Evolutionary conservation across 148 eudicot genomes (phyloP), one percentile per base, ranked within the genome.

Genomic region (Limonium bicolor): DNA sequence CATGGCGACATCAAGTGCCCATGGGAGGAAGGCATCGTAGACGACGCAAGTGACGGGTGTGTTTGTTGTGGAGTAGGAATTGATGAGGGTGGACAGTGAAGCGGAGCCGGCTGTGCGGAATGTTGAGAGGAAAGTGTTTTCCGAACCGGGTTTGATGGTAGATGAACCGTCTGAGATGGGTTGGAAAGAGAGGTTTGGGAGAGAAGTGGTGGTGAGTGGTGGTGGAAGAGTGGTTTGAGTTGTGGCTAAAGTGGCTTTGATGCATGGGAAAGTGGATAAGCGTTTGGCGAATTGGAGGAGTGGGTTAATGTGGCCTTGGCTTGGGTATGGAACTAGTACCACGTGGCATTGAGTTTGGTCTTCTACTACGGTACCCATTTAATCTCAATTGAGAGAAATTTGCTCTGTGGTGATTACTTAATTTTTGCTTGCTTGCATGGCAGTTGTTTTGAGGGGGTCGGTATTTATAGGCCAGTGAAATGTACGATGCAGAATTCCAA

Each of bases 291-390:
- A 68, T 16, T 75, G 76, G 7, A 71, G 55, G 57, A 69, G 60
- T 0, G 82, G 82, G 50, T 78, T 74, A 21, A 78, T 74, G 56
- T 74, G 86, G 36, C 86, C 82, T 68, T 78, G 86, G 17, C 36
- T 43, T 12, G 81, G 81, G 42, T 40, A 56, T 6, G 81, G 71
- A 30, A 78, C 20, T 0, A 64, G 64, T 3, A 78, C 7, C 7
- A 74, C 58, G 61, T 71, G 71, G 24, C 42, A n/a, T n/a, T n/a
- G n/a, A n/a, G n/a, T n/a, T n/a, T n/a, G n/a, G n/a, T n/a, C n/a
- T n/a, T n/a, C n/a, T n/a, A n/a, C n/a, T n/a, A n/a, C n/a, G n/a
- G n/a, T n/a, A n/a, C n/a, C n/a, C n/a, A n/a, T n/a, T n/a, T n/a
- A n/a, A n/a, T n/a, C n/a, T n/a, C n/a, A n/a, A n/a, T n/a, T n/a